phyloP scores from a whole-genome alignment of 116 monocot genomes.

The Iris pallida region DNA sequence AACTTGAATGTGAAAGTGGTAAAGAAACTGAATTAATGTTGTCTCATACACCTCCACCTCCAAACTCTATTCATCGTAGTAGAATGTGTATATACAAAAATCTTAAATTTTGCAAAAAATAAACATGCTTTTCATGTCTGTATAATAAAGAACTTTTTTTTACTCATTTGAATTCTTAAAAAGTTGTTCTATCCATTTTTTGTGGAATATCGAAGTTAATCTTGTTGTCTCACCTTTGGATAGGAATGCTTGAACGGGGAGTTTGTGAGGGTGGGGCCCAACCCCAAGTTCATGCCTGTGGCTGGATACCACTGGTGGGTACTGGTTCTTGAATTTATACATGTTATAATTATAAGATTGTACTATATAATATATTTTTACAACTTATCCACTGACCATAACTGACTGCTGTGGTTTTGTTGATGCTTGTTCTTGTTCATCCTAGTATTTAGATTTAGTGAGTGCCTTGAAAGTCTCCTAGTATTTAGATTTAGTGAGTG shows the following conservation, averaged over 20 bases:
- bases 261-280: slow-evolving; percentile 91
- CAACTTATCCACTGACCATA: too few relatives aligned
- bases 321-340: neutral
- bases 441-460: too few relatives aligned
- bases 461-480: too few relatives aligned
- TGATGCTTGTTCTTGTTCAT: too few relatives aligned
- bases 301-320: slow-evolving; percentile 88
- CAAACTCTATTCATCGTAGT: neutral
- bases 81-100: neutral
- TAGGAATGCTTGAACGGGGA: slow-evolving; percentile 98
- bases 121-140: neutral
- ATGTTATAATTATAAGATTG: neutral
- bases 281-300: slow-evolving; percentile 76
- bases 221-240: neutral
- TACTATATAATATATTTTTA: neutral
- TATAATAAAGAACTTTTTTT: neutral
- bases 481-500: too few relatives aligned
- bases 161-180: neutral
- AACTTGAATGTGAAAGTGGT: too few relatives aligned
- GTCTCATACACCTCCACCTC: too few relatives aligned
- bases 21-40: too few relatives aligned
- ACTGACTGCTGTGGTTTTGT: too few relatives aligned
- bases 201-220: neutral
- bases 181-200: neutral
- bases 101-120: neutral